Base-by-base conservation (phyloP, 192 early-diverging fungal species). In the Rhizophagus clarus region DNA sequence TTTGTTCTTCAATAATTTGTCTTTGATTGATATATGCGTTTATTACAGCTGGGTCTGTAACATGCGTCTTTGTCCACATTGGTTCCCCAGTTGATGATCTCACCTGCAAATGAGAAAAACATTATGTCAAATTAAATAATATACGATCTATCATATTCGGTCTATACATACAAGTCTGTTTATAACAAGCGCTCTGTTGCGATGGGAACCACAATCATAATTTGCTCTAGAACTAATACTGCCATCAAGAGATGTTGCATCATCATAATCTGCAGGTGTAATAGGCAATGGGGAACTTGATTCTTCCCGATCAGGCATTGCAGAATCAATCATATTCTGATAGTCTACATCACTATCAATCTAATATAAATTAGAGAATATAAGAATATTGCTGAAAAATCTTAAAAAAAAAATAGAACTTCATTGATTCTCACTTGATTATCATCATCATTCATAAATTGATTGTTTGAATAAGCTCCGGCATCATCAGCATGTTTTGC, bases 21-120 rank as follows among this genome's bases (percentile, higher is more conserved):
- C 94, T 87, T 63, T 99, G 95, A 14, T 95, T 88, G 76, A 97
- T 83, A 75, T 99, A 99, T 24, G 94, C 94, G 79, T 97, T 96
- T 47, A 97, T 93, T 1, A 99, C 95, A 3, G 92, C 88, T 28
- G 87, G 85, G 77, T 98, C 96, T 9, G 88, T 91, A 15, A 99
- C 87, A 2, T 94, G 89, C 80, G 97, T 96, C n/a, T 88, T 86
- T 64, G 91, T 90, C 93, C 93, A 94, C 67, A 87, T 88, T 17
- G 88, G 79, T 76, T 94, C 92, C 4, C 94, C 94, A 10, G 89
- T 91, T 9, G 85, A 84, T 62, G 85, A 84, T 82, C 69, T 82
- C 76, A 71, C 87, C 86, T 40, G 7, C 51, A 56, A 22, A 56
- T 56, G 20, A 22, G 51, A 0, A 56, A 56, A 22, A 51, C 9